phyloP scores from a whole-genome alignment of 179 eudicot genomes.

The Spergularia azorica region DNA sequence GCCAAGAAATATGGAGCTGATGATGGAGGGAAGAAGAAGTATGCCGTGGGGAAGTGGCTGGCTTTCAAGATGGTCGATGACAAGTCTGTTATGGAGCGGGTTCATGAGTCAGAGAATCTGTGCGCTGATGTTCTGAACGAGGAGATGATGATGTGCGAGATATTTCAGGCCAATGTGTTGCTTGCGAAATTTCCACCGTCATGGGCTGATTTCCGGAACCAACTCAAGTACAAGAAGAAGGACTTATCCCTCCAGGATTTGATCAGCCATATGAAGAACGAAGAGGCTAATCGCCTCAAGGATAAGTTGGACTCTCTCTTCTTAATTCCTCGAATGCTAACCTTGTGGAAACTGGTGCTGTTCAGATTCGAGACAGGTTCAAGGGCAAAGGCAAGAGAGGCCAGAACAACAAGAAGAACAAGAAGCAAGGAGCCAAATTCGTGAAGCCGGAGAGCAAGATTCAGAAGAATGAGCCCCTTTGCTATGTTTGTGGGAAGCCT shows the following conservation, averaged over 20 bases:
- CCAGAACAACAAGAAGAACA: background rate
- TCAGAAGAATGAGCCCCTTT: background rate
- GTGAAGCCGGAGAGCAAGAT: background rate
- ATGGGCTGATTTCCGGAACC: background rate
- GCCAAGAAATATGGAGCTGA: background rate
- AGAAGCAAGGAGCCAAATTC: background rate
- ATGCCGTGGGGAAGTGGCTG: background rate
- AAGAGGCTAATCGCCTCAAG: no score
- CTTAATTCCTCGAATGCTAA: no score
- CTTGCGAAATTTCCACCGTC: background rate
- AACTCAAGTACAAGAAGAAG: background rate
- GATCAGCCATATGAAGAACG: no score
- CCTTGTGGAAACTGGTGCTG: no score
- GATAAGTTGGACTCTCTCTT: no score
- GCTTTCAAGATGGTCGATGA: slow-evolving; percentile 2
- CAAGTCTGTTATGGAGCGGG: background rate
- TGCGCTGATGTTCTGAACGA: background rate
- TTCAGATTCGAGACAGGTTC: no score
- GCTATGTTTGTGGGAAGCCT: slow-evolving; percentile 1
- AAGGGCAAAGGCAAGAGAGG: no score
- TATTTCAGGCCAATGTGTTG: background rate
- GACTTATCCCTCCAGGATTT: no score
- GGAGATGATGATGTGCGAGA: background rate
- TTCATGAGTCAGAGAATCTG: background rate
- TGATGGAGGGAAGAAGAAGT: background rate